Evolutionary conservation across 768 basidiomycete genomes (phyloP).

Genomic region (Calocera cornea): DNA sequence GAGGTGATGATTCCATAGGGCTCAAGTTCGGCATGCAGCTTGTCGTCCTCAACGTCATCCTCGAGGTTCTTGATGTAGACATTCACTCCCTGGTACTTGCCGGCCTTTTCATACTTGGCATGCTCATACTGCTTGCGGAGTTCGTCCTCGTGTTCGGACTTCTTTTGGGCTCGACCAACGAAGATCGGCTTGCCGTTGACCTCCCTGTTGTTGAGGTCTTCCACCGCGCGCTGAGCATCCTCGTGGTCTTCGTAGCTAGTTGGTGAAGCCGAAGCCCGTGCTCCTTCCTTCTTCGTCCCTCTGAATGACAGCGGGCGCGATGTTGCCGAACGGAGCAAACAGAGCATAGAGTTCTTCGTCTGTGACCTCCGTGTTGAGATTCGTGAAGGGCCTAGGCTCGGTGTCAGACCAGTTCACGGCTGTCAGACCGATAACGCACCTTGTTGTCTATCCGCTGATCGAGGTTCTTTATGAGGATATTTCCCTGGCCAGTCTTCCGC

Average conservation of each 20-base stretch:
- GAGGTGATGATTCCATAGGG: constrained; percentile 94
- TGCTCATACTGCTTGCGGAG: constrained; percentile 85
- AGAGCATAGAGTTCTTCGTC: constrained; percentile 77
- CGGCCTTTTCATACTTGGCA: constrained; percentile 91
- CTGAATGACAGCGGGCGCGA: constrained; percentile 81
- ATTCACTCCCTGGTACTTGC: constrained; percentile 98
- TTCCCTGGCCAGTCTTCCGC: constrained; percentile 98
- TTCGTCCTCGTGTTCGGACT: constrained; percentile 95
- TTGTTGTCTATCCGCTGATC: constrained; percentile 98
- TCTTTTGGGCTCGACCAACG: constrained; percentile 95
- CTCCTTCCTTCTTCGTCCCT: constrained; percentile 78
- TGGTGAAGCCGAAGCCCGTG: constrained; percentile 98
- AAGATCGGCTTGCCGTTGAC: constrained; percentile 79
- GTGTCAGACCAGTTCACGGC: not conserved
- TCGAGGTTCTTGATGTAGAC: constrained; percentile 99
- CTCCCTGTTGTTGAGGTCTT: constrained; percentile 75
- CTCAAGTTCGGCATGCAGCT: constrained; percentile 91
- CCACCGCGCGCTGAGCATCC: constrained; percentile 80
- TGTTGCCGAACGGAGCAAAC: constrained; percentile 61
- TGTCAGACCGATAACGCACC: constrained; percentile 28
- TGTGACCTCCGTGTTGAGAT: constrained; percentile 70
- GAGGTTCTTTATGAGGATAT: constrained; percentile 99
- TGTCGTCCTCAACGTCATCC: constrained; percentile 95
- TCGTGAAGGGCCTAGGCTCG: constrained; percentile 82
- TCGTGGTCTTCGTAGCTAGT: constrained; percentile 90